Conservation (phyloP, 345 rosid species). For the Camelina hispida region DNA sequence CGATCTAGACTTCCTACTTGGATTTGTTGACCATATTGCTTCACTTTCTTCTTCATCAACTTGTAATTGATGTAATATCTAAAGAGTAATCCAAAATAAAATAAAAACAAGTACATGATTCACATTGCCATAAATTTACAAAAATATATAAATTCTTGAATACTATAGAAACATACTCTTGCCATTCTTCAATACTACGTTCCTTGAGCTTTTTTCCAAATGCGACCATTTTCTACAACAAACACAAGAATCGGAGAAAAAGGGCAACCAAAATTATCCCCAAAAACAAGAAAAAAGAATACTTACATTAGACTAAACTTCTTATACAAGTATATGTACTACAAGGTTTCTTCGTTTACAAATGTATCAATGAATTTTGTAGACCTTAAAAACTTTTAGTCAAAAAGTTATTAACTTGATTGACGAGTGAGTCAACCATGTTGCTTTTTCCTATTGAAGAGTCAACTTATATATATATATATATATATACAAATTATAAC, state of each 20-base stretch:
- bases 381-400: not conserved
- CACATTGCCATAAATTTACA: constrained; percentile 6
- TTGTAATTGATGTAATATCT: constrained; percentile 93
- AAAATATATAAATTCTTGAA: constrained; percentile 12
- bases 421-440: constrained; percentile 1
- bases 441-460: not conserved
- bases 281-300: no score
- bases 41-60: constrained; percentile 92
- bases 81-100: not conserved
- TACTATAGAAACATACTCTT: constrained; percentile 56
- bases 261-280: not conserved
- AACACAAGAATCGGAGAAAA: constrained; percentile 17
- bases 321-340: not conserved
- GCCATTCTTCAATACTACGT: constrained; percentile 68
- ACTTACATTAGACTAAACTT: constrained; percentile 11
- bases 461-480: not conserved
- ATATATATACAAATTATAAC: no score
- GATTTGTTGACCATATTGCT: constrained; percentile 72
- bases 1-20: constrained; percentile 79
- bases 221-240: constrained; percentile 41
- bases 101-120: not conserved
- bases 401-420: not conserved
- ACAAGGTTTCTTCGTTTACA: constrained; percentile 1
- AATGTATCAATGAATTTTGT: not conserved
- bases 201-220: constrained; percentile 46